Percentiles rank a stretch among this genome's conserved stretches.
Conservation (phyloP, 768 basidiomycete species). For the Psilocybe cyanescens region DNA sequence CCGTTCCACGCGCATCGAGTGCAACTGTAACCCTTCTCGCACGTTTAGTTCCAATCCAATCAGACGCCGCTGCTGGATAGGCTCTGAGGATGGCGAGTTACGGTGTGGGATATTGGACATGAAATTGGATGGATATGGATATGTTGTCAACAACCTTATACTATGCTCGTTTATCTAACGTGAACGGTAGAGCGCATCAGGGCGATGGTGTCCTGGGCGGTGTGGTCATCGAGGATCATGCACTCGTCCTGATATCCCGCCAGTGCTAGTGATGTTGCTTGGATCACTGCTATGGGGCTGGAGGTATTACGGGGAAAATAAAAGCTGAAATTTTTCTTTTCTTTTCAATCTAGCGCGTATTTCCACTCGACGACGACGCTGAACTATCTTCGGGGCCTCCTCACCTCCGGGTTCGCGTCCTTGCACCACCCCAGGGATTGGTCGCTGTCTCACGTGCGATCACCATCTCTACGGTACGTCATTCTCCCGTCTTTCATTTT, state of each 20-base stretch:
- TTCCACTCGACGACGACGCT: constrained; percentile 94
- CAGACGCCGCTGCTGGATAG: background rate
- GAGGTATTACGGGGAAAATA: too few relatives aligned
- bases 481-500: background rate
- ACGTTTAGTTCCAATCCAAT: background rate
- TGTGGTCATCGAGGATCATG: background rate
- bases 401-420: constrained; percentile 94
- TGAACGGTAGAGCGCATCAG: background rate
- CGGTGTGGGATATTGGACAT: too few relatives aligned
- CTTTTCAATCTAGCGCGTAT: constrained; percentile 68
- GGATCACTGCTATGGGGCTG: too few relatives aligned
- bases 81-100: background rate
- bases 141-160: background rate
- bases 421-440: constrained; percentile 88
- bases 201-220: background rate
- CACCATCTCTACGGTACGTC: constrained; percentile 20
- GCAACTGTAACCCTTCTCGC: background rate
- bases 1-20: background rate
- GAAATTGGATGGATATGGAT: background rate
- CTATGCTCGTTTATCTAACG: constrained; percentile 3
- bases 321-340: background rate
- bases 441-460: constrained; percentile 84
- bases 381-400: constrained; percentile 87
- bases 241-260: background rate
- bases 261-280: too few relatives aligned